These are phyloP conservation scores for Antrodiella citrinella DNA, from an alignment of 768 basidiomycete genomes.

Conservation along the genomic window DNA sequence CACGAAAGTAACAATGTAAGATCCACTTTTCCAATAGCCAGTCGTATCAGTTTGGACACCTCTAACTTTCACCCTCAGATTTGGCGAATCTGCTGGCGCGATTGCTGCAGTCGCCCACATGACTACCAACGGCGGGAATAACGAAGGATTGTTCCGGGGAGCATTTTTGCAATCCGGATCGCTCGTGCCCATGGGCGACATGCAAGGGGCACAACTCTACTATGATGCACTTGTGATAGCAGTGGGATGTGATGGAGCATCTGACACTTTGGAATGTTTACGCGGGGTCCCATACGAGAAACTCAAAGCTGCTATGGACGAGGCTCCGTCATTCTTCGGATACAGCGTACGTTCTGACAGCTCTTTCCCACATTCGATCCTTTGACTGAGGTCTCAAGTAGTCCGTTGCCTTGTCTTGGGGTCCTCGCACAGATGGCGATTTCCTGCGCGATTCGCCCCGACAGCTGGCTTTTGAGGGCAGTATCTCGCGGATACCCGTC, in stretches of 20 bases:
- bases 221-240: constrained; percentile 34
- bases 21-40: constrained; percentile 26
- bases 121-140: constrained; percentile 14
- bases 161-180: constrained; percentile 31
- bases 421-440: constrained; percentile 40
- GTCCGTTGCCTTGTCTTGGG: constrained; percentile 25
- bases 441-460: constrained; percentile 35
- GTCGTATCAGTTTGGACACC: background rate
- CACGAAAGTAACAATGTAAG: constrained; percentile 33
- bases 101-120: constrained; percentile 25
- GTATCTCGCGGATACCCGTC: constrained; percentile 40
- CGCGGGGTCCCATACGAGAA: constrained; percentile 26
- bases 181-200: constrained; percentile 8
- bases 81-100: constrained; percentile 33
- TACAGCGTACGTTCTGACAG: background rate
- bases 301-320: constrained; percentile 26
- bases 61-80: constrained; percentile 10
- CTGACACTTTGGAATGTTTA: constrained; percentile 36
- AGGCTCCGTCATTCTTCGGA: constrained; percentile 23
- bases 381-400: background rate
- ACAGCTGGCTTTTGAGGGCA: constrained; percentile 34
- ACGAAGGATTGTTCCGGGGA: constrained; percentile 20
- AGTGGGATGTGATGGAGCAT: constrained; percentile 26
- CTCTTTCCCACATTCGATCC: background rate
- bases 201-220: constrained; percentile 21